Evolutionary conservation across 352 stramenopile genomes (phyloP).

Genomic region (Pythium coloratum): DNA sequence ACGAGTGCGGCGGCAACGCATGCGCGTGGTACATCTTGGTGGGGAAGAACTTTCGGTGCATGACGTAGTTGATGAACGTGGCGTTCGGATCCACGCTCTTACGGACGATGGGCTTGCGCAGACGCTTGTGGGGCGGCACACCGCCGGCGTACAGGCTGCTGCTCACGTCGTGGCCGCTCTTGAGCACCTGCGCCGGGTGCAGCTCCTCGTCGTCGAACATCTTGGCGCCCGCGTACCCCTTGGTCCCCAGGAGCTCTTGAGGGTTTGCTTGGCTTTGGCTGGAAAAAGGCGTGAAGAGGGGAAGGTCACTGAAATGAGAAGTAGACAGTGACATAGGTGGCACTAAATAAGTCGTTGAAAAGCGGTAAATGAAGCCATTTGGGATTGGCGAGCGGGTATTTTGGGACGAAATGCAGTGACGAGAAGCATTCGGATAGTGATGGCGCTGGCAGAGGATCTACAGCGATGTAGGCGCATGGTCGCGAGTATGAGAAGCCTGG

Average conservation of each 20-base stretch:
- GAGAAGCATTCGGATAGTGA: not conserved
- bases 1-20: constrained; percentile 73
- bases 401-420: constrained; percentile 1
- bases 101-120: constrained; percentile 86
- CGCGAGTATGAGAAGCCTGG: constrained; percentile 43
- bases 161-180: constrained; percentile 75
- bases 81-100: constrained; percentile 87
- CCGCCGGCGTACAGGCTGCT: constrained; percentile 65
- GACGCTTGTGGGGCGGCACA: constrained; percentile 74
- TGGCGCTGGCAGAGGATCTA: constrained; percentile 33
- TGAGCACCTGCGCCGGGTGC: constrained; percentile 74
- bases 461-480: constrained; percentile 56
- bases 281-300: not conserved
- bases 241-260: not conserved
- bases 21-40: constrained; percentile 47
- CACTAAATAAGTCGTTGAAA: not conserved
- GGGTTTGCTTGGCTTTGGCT: not conserved
- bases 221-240: not conserved
- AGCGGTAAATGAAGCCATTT: constrained; percentile 27
- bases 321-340: constrained; percentile 8
- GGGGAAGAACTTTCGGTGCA: constrained; percentile 67
- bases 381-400: constrained; percentile 11
- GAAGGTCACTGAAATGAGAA: constrained; percentile 8
- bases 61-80: constrained; percentile 84
- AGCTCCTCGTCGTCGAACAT: constrained; percentile 46